A percentile compares a stretch with the other conserved stretches of the same genome.
These are phyloP conservation scores for Leishmania major DNA, from an alignment of 208 protist genomes.

Conservation along the genomic window DNA sequence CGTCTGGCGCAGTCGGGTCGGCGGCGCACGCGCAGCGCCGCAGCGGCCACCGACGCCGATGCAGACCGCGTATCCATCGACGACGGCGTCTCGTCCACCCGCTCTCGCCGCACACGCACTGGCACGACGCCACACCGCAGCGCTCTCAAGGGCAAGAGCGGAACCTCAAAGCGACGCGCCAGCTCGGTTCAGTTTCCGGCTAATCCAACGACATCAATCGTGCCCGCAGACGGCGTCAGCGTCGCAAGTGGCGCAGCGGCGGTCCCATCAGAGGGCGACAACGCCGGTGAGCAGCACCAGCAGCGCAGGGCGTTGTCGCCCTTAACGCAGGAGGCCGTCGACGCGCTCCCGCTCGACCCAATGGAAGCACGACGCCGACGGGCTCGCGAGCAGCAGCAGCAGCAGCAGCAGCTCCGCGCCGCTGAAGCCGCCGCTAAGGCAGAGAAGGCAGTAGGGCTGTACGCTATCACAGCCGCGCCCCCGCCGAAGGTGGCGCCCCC, in stretches of 20 bases:
- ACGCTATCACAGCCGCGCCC: conserved; percentile 28
- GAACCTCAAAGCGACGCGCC: conserved; percentile 43
- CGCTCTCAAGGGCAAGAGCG: conserved; percentile 44
- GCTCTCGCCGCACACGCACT: conserved; percentile 39
- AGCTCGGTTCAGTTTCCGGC: conserved; percentile 68
- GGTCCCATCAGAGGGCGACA: neutral
- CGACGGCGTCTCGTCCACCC: conserved; percentile 74
- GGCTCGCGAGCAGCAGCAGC: conserved; percentile 27
- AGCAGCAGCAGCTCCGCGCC: conserved; percentile 19
- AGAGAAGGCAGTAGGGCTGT: conserved; percentile 40
- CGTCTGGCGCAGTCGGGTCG: conserved; percentile 78
- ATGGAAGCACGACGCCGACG: conserved; percentile 25
- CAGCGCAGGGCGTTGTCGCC: conserved; percentile 37
- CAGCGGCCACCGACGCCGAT: conserved; percentile 9
- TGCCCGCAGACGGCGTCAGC: conserved; percentile 10
- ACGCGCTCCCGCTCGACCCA: conserved; percentile 57
- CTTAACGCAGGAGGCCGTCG: conserved; percentile 67
- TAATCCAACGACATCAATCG: conserved; percentile 30
- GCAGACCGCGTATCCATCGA: conserved; percentile 56
- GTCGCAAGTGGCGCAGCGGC: neutral
- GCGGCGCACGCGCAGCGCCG: conserved; percentile 41
- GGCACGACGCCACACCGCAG: conserved; percentile 37
- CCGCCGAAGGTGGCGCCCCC: conserved; percentile 21
- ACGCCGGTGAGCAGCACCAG: neutral
- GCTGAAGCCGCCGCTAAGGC: conserved; percentile 18